Conservation (phyloP, 2,329 filamentous ascomycete genomes). For the Corniculantispora saksenae region DNA sequence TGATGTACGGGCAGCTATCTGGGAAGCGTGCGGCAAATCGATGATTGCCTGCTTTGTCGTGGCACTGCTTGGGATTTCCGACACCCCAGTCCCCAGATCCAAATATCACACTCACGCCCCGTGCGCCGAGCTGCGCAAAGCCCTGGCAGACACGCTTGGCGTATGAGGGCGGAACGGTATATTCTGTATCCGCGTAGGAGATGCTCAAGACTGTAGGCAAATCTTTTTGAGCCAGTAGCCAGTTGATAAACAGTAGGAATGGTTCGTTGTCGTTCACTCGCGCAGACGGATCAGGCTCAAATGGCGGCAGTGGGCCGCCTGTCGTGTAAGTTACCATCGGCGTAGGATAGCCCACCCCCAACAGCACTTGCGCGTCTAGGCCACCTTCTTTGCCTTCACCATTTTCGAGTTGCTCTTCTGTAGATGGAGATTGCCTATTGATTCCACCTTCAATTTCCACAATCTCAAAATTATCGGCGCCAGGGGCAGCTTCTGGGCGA, state of each 20-base stretch:
- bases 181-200: conserved; percentile 16
- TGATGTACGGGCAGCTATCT: conserved; percentile 54
- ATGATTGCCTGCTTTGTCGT: neutral
- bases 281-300: neutral
- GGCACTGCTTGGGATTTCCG: conserved; percentile 6
- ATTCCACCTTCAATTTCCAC: conserved; percentile 1
- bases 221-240: neutral
- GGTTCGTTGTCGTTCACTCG: conserved; percentile 15
- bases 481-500: conserved; percentile 3
- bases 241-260: conserved; percentile 8
- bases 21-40: conserved; percentile 20
- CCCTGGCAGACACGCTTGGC: conserved; percentile 12
- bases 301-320: neutral
- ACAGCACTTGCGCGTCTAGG: conserved; percentile 5
- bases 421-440: neutral
- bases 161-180: conserved; percentile 13
- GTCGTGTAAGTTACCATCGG: conserved; percentile 11
- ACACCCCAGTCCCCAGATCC: conserved; percentile 17
- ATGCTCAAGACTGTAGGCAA: conserved; percentile 11
- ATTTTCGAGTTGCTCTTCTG: neutral
- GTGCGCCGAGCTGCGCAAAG: conserved; percentile 16
- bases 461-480: conserved; percentile 1
- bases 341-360: conserved; percentile 2
- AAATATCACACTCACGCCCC: conserved; percentile 13
- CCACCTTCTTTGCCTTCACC: conserved; percentile 7